Evolutionary conservation across 768 basidiomycete species (phyloP), one percentile per base, ranked within the genome.

Genomic region (Boletus eberwhitei): DNA sequence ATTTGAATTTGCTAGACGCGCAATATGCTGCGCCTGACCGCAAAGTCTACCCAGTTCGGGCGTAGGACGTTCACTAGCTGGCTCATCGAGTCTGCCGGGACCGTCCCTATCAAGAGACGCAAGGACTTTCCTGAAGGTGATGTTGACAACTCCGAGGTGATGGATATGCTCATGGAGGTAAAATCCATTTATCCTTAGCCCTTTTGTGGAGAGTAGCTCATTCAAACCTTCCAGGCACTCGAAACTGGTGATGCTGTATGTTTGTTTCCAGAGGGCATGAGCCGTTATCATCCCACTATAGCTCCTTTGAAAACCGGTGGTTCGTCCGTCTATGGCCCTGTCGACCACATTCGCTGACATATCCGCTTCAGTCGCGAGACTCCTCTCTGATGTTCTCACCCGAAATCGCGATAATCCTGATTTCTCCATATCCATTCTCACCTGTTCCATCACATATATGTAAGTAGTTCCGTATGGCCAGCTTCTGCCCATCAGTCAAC

Each of bases 241-340:
- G 87, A 88, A 65, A 55, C 74, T 11, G 90, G 90, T 9, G 88
- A 91, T 64, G 87, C 88, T 16, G 79, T 91, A 3, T 92, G 88
- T 64, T 62, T 93, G 51, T 93, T 93, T 62, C 91, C 92, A 3
- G 93, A 94, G 72, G 93, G 93, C 2, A 80, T 85, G 74, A 91
- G 89, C 64, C 77, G 90, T 41, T 95, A 87, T 68, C 88, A 90
- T 60, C 90, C 92, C 0, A 85, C 81, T n/a, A 88, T 95, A 50
- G 88, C 91, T 4, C 90, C 92, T 4, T 69, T 95, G 48, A 92
- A 91, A 69, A 93, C 92, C 11, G 93, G 93, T 69, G 88, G 89
- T 87, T 50, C 42, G 75, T 67, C 3, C n/a, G n/a, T 35, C 26
- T 36, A 32, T 43, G 16, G 3, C 17, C 17, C 13, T 14, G 9